phyloP scores from a whole-genome alignment of 176 grass and related monocot genomes.

The Eleusine indica region DNA sequence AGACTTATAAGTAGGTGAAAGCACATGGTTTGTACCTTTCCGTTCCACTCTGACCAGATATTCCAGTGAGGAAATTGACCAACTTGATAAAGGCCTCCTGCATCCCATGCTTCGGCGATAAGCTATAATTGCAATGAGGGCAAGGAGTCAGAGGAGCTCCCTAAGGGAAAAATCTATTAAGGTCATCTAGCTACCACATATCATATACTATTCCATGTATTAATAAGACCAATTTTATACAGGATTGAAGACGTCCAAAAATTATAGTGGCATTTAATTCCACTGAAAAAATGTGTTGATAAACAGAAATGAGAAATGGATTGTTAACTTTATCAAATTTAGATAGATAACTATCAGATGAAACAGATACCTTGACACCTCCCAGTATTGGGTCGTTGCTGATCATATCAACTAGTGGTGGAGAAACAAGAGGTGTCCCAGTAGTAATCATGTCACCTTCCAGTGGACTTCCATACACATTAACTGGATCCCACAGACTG shows the following conservation, averaged over 20 bases:
- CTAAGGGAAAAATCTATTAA: conserved; percentile 3
- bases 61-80: conserved; percentile 92
- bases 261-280: conserved; percentile 14
- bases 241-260: background rate
- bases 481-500: conserved; percentile 93
- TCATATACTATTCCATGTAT: conserved; percentile 11
- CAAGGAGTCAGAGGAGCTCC: conserved; percentile 28
- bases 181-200: background rate
- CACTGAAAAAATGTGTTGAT: background rate
- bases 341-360: background rate
- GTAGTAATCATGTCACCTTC: conserved; percentile 76
- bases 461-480: conserved; percentile 73
- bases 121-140: conserved; percentile 58
- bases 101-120: conserved; percentile 99
- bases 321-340: conserved; percentile 20
- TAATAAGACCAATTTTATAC: background rate
- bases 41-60: conserved; percentile 99
- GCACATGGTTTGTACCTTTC: conserved; percentile 61
- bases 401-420: conserved; percentile 93
- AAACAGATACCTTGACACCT: conserved; percentile 75
- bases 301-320: background rate
- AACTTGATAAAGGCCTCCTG: conserved; percentile 98
- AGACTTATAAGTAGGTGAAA: conserved; percentile 20
- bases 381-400: conserved; percentile 94
- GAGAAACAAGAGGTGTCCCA: conserved; percentile 69